Evolutionary conservation across 192 early-diverging fungal species (phyloP).

Genomic region (Pecoramyces ruminantium): DNA sequence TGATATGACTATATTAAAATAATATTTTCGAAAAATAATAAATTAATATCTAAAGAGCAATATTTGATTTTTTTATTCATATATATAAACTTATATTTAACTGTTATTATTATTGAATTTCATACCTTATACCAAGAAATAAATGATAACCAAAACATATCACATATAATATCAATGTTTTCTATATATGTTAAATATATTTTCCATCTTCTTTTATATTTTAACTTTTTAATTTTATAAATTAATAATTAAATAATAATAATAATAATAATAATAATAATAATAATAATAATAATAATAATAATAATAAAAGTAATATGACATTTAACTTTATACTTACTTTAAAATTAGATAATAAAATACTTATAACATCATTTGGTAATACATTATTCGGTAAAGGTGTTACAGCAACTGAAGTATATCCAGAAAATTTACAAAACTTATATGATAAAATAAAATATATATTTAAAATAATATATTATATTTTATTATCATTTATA

Average conservation of each 20-base stretch:
- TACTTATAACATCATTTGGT: not conserved
- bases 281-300: too few relatives aligned
- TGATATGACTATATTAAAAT: not conserved
- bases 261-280: too few relatives aligned
- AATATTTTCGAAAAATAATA: too few relatives aligned
- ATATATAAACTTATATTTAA: too few relatives aligned
- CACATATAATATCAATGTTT: not conserved
- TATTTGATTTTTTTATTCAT: too few relatives aligned
- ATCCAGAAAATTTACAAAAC: not conserved
- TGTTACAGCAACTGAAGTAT: not conserved
- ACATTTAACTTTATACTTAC: not conserved
- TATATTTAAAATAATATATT: too few relatives aligned
- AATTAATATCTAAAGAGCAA: too few relatives aligned
- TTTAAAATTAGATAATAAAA: not conserved
- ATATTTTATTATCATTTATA: too few relatives aligned
- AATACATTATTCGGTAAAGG: not conserved
- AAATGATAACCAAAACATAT: not conserved
- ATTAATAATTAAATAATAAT: too few relatives aligned
- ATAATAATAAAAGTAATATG: too few relatives aligned
- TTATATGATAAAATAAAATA: not conserved
- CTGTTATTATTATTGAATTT: too few relatives aligned
- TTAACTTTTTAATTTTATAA: not conserved
- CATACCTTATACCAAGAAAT: not conserved
- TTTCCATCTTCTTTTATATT: not conserved
- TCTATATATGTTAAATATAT: not conserved